Evolutionary conservation across 768 basidiomycete genomes (phyloP).

Genomic region (Lactarius pseudohatsudake): DNA sequence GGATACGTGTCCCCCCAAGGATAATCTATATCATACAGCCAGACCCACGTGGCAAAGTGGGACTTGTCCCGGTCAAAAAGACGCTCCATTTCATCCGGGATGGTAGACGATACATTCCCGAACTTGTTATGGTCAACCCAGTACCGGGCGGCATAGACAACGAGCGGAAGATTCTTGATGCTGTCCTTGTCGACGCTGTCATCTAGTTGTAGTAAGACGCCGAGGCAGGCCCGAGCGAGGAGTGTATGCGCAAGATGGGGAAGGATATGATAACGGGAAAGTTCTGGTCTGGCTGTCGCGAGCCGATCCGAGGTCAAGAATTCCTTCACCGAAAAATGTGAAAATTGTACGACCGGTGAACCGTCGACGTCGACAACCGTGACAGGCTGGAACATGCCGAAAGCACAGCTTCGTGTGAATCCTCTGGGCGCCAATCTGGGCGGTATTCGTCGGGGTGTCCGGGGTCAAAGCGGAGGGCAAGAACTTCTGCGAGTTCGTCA

Average conservation of each 20-base stretch:
- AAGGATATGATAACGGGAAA: not conserved
- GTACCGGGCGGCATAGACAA: not conserved
- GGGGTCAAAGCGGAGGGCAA: not conserved
- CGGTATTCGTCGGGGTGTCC: not conserved
- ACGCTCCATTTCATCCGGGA: not conserved
- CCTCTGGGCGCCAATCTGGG: conserved; percentile 1
- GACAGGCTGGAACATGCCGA: not conserved
- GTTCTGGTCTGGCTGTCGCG: not conserved
- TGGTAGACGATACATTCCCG: not conserved
- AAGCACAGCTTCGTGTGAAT: not conserved
- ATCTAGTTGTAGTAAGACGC: not conserved
- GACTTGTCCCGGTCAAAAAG: not conserved
- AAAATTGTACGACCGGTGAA: not conserved
- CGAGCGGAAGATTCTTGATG: not conserved
- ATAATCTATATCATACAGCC: not conserved
- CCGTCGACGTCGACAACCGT: not conserved
- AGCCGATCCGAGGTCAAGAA: not conserved
- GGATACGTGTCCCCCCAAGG: not conserved
- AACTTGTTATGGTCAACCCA: not conserved
- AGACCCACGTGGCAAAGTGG: not conserved
- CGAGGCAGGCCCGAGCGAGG: not conserved
- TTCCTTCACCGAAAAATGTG: not conserved
- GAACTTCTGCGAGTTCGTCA: conserved; percentile 5
- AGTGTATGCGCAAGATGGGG: not conserved
- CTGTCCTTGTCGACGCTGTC: not conserved